Evolutionary conservation across 441 rosid species (phyloP).

Genomic region (California macrophylla): DNA sequence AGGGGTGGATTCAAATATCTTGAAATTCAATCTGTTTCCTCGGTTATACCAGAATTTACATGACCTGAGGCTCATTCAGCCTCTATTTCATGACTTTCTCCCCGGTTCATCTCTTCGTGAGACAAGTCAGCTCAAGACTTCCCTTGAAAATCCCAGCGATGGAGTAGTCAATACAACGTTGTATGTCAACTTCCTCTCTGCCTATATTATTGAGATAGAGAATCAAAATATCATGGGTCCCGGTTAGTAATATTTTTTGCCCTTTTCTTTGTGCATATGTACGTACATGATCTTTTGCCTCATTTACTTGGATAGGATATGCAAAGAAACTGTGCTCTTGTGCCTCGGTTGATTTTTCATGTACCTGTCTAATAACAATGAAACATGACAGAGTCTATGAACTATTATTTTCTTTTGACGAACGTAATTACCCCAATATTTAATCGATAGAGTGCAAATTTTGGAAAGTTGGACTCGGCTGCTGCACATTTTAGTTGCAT

Average conservation of each 20-base stretch:
- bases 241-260: slow-evolving; percentile 43
- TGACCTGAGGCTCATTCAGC: slow-evolving; percentile 72
- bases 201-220: slow-evolving; percentile 74
- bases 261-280: neutral
- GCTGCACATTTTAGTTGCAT: neutral
- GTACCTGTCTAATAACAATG: too few species aligned
- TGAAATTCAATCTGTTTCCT: slow-evolving; percentile 87
- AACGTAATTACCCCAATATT: neutral
- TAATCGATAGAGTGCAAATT: neutral
- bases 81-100: slow-evolving; percentile 75
- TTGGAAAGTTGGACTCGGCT: neutral
- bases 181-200: slow-evolving; percentile 66
- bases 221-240: slow-evolving; percentile 64
- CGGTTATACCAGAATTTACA: slow-evolving; percentile 52
- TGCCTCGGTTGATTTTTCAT: too few species aligned
- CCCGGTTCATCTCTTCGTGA: slow-evolving; percentile 60
- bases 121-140: slow-evolving; percentile 60
- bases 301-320: neutral
- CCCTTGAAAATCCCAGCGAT: slow-evolving; percentile 48
- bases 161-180: slow-evolving; percentile 77
- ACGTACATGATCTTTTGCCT: neutral
- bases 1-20: slow-evolving; percentile 50
- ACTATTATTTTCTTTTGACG: too few species aligned
- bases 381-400: too few species aligned
- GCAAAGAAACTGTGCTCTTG: too few species aligned